Evolutionary conservation across 2,329 filamentous ascomycete genomes (phyloP).

Genomic region (Fusarium pseudocircinatum): DNA sequence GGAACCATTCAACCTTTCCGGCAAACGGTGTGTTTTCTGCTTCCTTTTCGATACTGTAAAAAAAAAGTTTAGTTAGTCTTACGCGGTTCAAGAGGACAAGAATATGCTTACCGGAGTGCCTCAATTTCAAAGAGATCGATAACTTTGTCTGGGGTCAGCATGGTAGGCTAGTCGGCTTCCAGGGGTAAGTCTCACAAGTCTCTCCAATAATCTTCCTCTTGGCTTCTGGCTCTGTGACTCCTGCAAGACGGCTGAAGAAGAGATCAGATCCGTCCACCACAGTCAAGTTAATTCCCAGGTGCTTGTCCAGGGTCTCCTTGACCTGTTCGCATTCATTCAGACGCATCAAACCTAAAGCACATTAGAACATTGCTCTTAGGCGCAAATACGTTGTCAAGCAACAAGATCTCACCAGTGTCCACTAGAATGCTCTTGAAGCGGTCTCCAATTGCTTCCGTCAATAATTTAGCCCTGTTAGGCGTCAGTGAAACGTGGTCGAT

Average conservation of each 20-base stretch:
- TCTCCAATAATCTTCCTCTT: neutral
- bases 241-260: neutral
- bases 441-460: neutral
- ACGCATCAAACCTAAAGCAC: neutral
- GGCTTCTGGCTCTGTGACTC: neutral
- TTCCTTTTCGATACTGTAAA: neutral
- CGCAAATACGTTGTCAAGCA: neutral
- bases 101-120: neutral
- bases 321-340: neutral
- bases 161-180: neutral
- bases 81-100: neutral
- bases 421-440: neutral
- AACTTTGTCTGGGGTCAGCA: neutral
- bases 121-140: neutral
- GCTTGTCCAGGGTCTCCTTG: neutral
- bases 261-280: neutral
- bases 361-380: neutral
- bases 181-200: conserved; percentile 9
- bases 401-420: conserved; percentile 18
- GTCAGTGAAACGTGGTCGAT: neutral
- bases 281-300: neutral
- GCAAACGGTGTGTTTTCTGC: neutral
- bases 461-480: neutral
- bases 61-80: neutral
- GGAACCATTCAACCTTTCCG: neutral